Percentiles rank a stretch among this genome's conserved stretches.
Conservation (phyloP, 352 stramenopile genomes). For the Phytopythium boreale region DNA sequence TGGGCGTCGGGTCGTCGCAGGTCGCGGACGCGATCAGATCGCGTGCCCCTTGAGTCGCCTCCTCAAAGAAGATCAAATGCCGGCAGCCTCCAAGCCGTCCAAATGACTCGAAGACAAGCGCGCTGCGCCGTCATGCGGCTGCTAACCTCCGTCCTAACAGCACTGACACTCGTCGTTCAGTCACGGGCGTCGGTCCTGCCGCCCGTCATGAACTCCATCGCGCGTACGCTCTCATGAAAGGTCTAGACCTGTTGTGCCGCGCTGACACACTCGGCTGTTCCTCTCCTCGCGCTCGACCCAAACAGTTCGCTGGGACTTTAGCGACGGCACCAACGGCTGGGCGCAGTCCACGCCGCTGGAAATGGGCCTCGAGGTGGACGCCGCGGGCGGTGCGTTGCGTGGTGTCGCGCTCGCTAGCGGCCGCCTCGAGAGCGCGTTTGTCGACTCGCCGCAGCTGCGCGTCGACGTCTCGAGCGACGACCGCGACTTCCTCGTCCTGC, state of each 20-base stretch:
- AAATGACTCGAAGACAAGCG: not conserved
- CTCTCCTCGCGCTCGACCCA: not conserved
- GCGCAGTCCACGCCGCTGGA: slow-evolving; percentile 56
- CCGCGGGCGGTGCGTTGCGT: slow-evolving; percentile 35
- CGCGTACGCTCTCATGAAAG: slow-evolving; percentile 16
- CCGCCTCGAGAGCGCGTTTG: slow-evolving; percentile 33
- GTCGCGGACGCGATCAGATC: not conserved
- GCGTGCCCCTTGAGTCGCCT: not conserved
- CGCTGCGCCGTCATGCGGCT: not conserved
- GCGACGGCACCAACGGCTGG: slow-evolving; percentile 57
- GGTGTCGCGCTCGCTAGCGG: slow-evolving; percentile 39
- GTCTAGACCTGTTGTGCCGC: not conserved
- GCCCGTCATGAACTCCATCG: slow-evolving; percentile 36
- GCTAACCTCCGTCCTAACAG: not conserved
- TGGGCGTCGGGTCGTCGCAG: not conserved
- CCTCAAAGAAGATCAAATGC: not conserved
- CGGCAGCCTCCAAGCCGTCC: not conserved
- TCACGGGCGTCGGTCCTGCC: not conserved
- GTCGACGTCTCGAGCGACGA: slow-evolving; percentile 47
- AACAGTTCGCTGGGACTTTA: slow-evolving; percentile 59
- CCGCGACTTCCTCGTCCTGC: slow-evolving; percentile 49
- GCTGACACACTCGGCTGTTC: no score
- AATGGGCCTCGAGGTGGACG: slow-evolving; percentile 63
- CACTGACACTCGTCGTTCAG: not conserved
- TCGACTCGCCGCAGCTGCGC: slow-evolving; percentile 58